Evolutionary conservation across 2,329 filamentous ascomycete genomes (phyloP).

Genomic region (Zopfia rhizophila): DNA sequence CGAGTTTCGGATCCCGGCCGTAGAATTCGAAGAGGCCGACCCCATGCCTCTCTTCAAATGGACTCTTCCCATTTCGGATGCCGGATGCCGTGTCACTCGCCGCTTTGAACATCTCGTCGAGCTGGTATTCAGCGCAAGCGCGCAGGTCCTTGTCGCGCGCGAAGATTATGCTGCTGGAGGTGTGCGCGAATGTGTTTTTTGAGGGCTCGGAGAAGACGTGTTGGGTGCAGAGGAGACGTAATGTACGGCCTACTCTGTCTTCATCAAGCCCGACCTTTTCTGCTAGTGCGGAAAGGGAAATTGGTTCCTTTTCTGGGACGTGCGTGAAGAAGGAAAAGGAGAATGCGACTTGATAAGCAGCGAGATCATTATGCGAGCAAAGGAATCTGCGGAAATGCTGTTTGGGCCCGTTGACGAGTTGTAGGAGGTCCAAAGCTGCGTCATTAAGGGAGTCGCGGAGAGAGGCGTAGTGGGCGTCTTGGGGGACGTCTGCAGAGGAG

Average conservation of each 20-base stretch:
- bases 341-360: conserved; percentile 32
- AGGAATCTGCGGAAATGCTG: too few relatives aligned
- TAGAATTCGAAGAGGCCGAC: conserved; percentile 39
- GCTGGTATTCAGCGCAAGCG: conserved; percentile 26
- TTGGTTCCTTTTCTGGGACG: conserved; percentile 20
- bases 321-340: conserved; percentile 29
- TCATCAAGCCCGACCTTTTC: conserved; percentile 24
- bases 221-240: conserved; percentile 27
- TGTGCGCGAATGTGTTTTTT: conserved; percentile 32
- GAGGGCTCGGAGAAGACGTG: conserved; percentile 29
- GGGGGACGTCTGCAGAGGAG: conserved; percentile 10
- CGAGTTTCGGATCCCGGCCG: conserved; percentile 32
- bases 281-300: conserved; percentile 22
- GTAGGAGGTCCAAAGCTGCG: conserved; percentile 7
- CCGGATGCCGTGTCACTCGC: conserved; percentile 27
- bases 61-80: conserved; percentile 17
- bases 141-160: conserved; percentile 24
- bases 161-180: conserved; percentile 12
- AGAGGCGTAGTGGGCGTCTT: conserved; percentile 18
- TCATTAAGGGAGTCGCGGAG: conserved; percentile 29
- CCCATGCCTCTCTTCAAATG: conserved; percentile 34
- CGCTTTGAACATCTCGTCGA: conserved; percentile 43
- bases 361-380: conserved; percentile 30
- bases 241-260: conserved; percentile 23
- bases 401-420: conserved; percentile 1